Conservation (phyloP, 176 grass and related monocot genomes). For the Elymus sibiricus region DNA sequence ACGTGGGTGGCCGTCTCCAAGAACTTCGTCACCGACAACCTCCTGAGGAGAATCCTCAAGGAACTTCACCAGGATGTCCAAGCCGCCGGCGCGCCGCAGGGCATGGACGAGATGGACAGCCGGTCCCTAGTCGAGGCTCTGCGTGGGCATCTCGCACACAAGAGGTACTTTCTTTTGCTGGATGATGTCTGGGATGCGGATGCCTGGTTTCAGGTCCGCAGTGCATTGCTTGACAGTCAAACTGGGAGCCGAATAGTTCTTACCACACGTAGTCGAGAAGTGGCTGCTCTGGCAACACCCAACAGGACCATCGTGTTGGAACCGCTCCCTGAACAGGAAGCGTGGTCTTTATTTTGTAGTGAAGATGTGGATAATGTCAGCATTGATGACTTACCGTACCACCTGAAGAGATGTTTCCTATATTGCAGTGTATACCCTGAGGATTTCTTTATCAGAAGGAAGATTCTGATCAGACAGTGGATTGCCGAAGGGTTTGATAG, state of each 20-base stretch:
- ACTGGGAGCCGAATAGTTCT: conserved; percentile 26
- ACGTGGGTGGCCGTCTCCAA: conserved; percentile 44
- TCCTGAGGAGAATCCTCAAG: conserved; percentile 11
- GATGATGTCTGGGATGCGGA: conserved; percentile 40
- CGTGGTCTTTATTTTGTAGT: conserved; percentile 29
- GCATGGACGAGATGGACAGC: not conserved
- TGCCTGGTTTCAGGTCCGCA: conserved; percentile 5
- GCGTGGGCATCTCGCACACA: not conserved
- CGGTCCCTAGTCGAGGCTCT: not conserved
- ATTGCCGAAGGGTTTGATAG: conserved; percentile 33
- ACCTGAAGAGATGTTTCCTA: conserved; percentile 43
- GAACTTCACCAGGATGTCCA: not conserved
- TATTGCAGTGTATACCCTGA: conserved; percentile 38
- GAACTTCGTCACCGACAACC: not conserved
- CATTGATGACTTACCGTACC: conserved; percentile 28
- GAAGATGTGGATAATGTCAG: conserved; percentile 15
- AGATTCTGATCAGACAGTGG: conserved; percentile 34
- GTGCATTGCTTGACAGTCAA: not conserved
- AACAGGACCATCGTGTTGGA: not conserved
- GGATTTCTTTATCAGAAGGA: conserved; percentile 24
- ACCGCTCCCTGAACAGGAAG: not conserved
- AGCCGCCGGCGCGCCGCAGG: too few relatives aligned
- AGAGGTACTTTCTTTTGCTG: conserved; percentile 32
- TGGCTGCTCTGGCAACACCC: conserved; percentile 14
- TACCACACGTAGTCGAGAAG: conserved; percentile 30